Evolutionary conservation across 495 filamentous ascomycete species (phyloP).

Genomic region (Podospora didyma): DNA sequence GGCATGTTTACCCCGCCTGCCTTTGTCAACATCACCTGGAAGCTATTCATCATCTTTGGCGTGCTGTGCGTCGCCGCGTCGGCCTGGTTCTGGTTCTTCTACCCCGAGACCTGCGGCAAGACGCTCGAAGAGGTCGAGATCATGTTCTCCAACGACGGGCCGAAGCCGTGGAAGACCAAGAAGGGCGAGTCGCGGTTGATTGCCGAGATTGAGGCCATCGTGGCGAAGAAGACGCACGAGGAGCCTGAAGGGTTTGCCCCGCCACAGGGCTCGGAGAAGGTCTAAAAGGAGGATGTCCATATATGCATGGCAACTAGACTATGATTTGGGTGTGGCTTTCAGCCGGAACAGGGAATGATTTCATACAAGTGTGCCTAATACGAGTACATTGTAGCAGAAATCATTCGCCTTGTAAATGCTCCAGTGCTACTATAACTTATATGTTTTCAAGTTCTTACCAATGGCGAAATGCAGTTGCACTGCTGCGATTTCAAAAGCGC

Average conservation of each 20-base stretch:
- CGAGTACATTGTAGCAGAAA: no score
- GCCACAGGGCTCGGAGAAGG: no score
- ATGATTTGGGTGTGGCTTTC: no score
- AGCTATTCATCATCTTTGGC: conserved; percentile 72
- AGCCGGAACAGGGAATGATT: no score
- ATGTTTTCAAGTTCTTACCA: no score
- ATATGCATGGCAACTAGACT: no score
- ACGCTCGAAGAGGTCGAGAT: conserved; percentile 67
- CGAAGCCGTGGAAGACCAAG: conserved; percentile 56
- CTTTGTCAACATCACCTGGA: conserved; percentile 70
- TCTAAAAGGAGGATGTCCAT: no score
- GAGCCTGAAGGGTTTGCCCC: not conserved
- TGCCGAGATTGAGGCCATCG: conserved; percentile 41
- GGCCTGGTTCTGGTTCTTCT: conserved; percentile 62
- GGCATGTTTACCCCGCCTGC: conserved; percentile 67
- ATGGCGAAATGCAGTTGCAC: no score
- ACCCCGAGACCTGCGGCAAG: conserved; percentile 68
- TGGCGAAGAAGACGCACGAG: conserved; percentile 17
- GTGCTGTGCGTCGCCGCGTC: conserved; percentile 61
- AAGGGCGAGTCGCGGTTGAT: conserved; percentile 45
- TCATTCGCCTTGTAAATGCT: no score
- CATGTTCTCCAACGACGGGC: conserved; percentile 54
- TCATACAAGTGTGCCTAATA: no score
- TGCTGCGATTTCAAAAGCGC: no score
- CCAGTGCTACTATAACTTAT: no score